phyloP scores from a whole-genome alignment of 169 alveolate species.

The Cryptosporidium tyzzeri region DNA sequence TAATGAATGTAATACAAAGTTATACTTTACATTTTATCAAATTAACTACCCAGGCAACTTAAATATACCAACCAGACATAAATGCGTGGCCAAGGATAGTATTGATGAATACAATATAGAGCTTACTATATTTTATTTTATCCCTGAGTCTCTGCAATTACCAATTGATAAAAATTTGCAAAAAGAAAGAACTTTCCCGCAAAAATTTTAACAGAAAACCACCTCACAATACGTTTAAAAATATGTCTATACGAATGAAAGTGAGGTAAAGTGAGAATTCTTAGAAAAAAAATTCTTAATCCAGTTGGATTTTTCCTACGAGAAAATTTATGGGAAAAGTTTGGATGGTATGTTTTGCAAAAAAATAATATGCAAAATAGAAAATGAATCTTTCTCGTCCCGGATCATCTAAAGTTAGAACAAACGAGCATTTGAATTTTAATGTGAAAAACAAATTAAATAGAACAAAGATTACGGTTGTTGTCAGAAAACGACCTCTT shows the following conservation, averaged over 20 bases:
- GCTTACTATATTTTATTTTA: background rate
- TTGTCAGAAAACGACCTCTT: constrained; percentile 95
- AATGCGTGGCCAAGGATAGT: too few relatives aligned
- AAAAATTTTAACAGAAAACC: constrained; percentile 6
- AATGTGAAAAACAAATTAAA: constrained; percentile 58
- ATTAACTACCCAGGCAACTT: too few relatives aligned
- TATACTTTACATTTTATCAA: too few relatives aligned
- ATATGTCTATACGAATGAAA: constrained; percentile 53
- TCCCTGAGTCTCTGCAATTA: background rate
- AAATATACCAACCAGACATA: too few relatives aligned
- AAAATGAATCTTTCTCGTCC: constrained; percentile 71
- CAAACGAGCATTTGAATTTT: constrained; percentile 2
- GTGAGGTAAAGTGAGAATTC: constrained; percentile 29
- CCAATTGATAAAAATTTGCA: background rate
- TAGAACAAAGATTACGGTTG: constrained; percentile 91
- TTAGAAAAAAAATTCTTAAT: background rate
- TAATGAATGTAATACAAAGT: too few relatives aligned
- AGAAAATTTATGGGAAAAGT: background rate
- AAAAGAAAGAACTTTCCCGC: constrained; percentile 21
- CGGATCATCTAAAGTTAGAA: constrained; percentile 46
- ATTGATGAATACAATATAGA: background rate
- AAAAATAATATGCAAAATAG: background rate
- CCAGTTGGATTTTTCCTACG: background rate
- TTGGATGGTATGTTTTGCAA: constrained; percentile 1
- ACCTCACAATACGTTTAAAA: constrained; percentile 63